Conservation (phyloP, 1,284 basidiomycete genomes). For the Naganishia liquefaciens region DNA sequence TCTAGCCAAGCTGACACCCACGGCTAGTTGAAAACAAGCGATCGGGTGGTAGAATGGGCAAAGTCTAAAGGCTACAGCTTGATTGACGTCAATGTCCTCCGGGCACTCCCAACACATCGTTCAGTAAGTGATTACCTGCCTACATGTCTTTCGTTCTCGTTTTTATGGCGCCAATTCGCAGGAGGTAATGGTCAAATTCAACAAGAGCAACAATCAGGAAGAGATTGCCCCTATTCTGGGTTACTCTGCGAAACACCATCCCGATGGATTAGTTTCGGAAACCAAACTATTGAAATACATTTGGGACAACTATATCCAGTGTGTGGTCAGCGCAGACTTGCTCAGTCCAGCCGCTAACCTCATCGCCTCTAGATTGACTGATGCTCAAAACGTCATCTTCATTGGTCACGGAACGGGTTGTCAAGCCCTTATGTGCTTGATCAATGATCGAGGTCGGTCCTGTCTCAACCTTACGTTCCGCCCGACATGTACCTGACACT, state of each 20-base stretch:
- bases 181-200: conserved; percentile 24
- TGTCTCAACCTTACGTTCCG: neutral
- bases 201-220: conserved; percentile 54
- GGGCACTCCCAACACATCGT: conserved; percentile 61
- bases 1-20: neutral
- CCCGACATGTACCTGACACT: conserved; percentile 19
- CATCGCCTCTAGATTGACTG: conserved; percentile 62
- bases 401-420: conserved; percentile 86
- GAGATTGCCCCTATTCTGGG: conserved; percentile 50
- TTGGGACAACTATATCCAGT: conserved; percentile 96
- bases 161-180: neutral
- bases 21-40: conserved; percentile 77
- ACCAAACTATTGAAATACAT: conserved; percentile 71
- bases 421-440: conserved; percentile 69
- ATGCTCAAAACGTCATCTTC: conserved; percentile 70
- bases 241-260: conserved; percentile 12
- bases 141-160: neutral
- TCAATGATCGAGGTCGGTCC: conserved; percentile 66
- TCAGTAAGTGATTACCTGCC: conserved; percentile 43
- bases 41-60: conserved; percentile 76
- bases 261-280: conserved; percentile 20
- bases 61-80: conserved; percentile 66
- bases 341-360: neutral
- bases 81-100: conserved; percentile 83
- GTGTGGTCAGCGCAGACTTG: conserved; percentile 40